Base-by-base conservation (phyloP, 2,329 filamentous ascomycete genomes). In the Neocucurbitaria cava region DNA sequence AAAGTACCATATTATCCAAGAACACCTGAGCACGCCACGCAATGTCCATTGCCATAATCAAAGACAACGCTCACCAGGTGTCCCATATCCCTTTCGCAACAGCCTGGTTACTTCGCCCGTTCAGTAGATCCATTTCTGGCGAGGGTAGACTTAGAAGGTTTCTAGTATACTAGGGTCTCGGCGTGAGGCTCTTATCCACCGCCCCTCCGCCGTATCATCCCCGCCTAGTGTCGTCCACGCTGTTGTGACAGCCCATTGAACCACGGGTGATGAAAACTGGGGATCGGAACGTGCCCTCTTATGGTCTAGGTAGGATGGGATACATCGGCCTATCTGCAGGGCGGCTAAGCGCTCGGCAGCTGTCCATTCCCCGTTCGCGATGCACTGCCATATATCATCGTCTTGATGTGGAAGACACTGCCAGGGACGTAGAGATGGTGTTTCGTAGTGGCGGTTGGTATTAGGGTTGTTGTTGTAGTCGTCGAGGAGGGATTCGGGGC, bases 241-340 rank as follows among this genome's bases (percentile, higher is more conserved):
- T 3, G 62, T 68, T 18, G 54, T 56, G 31, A 59, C 39, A 28
- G 64, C 63, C 66, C 62, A 69, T 23, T 68, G 62, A 13, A 66
- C 55, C 7, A 67, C 44, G 1, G 66, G 54, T 13, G 62, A 64
- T 23, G 50, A 33, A 33, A 52, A 55, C 4, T 52, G 39, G 2
- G 18, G 49, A 5, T 49, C 47, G 45, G 46, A 31, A 42, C 35
- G 24, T 48, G 30, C 49, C 9, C 43, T 48, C 40, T 57, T 55
- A 6, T 52, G 55, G 4, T 49, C 40, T 11, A 65, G 41, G 20
- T 68, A 61, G 24, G 58, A 56, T 3, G 64, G 62, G 24, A 72
- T 53, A 36, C 61, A 61, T 35, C 65, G 59, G 17, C 56, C 66
- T 8, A 67, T 54, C 6, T 69, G 55, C 15, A 69, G 24, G 2